Conservation (phyloP, 495 filamentous ascomycete genomes). For the Staphylotrichum longicolle region DNA sequence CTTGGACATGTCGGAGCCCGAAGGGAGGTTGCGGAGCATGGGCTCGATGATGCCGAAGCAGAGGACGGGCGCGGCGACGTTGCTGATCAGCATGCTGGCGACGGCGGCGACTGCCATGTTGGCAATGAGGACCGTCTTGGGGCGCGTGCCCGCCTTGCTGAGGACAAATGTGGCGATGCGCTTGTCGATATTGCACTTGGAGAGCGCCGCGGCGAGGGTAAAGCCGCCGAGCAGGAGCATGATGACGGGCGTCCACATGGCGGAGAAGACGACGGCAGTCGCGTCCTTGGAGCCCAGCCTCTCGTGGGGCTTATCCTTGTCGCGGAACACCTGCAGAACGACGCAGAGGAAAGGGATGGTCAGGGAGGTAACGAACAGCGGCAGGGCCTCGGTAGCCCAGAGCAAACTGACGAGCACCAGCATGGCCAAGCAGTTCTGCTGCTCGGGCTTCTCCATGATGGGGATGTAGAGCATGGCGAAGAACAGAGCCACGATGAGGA, state of each 20-base stretch:
- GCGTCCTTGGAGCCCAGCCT: constrained; percentile 73
- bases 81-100: constrained; percentile 98
- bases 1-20: constrained; percentile 88
- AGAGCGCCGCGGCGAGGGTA: constrained; percentile 89
- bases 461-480: constrained; percentile 65
- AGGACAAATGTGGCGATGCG: constrained; percentile 96
- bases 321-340: constrained; percentile 76
- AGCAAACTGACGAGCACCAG: constrained; percentile 89
- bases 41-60: constrained; percentile 98
- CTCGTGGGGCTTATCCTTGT: constrained; percentile 63
- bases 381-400: constrained; percentile 98
- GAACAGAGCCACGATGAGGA: constrained; percentile 71
- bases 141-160: constrained; percentile 89
- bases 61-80: constrained; percentile 95
- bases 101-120: constrained; percentile 99
- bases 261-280: constrained; percentile 76
- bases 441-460: constrained; percentile 78
- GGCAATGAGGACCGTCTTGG: constrained; percentile 80
- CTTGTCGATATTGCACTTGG: constrained; percentile 96
- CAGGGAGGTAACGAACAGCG: constrained; percentile 93
- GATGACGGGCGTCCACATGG: constrained; percentile 99
- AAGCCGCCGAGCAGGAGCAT: constrained; percentile 98
- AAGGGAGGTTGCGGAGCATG: constrained; percentile 85
- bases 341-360: constrained; percentile 93
- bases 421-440: constrained; percentile 95